These are phyloP conservation scores for Epichloe sp. DNA, from an alignment of 2,329 filamentous ascomycete genomes.

Conservation along the genomic window DNA sequence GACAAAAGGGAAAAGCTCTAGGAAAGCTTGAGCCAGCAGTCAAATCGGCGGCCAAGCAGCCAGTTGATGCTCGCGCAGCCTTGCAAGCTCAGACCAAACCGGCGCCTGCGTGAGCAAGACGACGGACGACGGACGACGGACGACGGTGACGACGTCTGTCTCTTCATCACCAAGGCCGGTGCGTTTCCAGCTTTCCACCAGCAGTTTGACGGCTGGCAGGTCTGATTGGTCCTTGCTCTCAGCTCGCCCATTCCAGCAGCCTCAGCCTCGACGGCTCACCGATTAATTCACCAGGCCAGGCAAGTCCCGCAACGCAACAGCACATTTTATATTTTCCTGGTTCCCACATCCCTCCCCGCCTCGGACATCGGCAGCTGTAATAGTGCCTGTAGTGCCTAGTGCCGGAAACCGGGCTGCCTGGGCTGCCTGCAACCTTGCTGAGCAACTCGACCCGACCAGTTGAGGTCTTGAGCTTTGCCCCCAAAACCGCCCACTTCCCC, in stretches of 20 bases:
- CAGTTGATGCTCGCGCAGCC: conserved; percentile 1
- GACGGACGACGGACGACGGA: neutral
- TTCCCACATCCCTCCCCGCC: neutral
- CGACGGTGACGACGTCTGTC: neutral
- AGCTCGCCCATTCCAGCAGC: neutral
- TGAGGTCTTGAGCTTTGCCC: conserved; percentile 5
- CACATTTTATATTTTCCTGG: neutral
- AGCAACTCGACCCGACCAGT: conserved; percentile 2
- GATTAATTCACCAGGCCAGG: neutral
- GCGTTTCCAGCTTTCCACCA: neutral
- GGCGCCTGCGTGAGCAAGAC: neutral
- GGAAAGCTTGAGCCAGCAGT: conserved; percentile 5
- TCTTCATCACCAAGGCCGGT: neutral
- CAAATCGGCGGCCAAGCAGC: conserved; percentile 1
- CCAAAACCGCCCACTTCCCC: conserved; percentile 10
- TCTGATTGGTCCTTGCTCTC: neutral
- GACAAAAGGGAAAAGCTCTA: neutral
- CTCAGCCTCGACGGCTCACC: neutral
- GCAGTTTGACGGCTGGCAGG: neutral
- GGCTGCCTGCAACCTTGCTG: conserved; percentile 1
- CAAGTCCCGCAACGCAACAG: neutral
- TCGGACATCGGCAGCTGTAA: conserved; percentile 7
- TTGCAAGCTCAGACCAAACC: neutral
- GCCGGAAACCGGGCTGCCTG: conserved; percentile 3
- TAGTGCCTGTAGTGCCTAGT: neutral